Evolutionary conservation across 2,329 filamentous ascomycete genomes (phyloP).

Genomic region (Colletotrichum cordylinicola): DNA sequence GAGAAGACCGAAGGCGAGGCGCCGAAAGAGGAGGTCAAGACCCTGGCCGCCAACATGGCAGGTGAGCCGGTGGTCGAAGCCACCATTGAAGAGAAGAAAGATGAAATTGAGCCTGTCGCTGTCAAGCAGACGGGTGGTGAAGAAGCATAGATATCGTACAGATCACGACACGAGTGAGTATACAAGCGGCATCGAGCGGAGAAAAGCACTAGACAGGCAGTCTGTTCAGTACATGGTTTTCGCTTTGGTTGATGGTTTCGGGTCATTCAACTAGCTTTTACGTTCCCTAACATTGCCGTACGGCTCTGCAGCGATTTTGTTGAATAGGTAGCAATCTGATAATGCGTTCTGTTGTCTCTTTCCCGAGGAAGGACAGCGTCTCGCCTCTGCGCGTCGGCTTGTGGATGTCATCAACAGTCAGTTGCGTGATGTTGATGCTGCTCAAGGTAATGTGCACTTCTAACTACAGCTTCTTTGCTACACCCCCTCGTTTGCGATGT

Average conservation of each 20-base stretch:
- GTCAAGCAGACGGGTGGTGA: slow-evolving; percentile 33
- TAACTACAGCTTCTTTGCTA: background rate
- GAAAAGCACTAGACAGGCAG: slow-evolving; percentile 16
- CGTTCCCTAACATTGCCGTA: slow-evolving; percentile 19
- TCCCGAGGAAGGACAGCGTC: slow-evolving; percentile 20
- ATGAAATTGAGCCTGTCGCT: slow-evolving; percentile 39
- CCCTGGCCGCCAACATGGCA: slow-evolving; percentile 45
- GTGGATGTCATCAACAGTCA: slow-evolving; percentile 18
- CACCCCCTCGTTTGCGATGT: background rate
- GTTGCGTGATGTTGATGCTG: slow-evolving; percentile 10
- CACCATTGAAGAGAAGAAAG: slow-evolving; percentile 39
- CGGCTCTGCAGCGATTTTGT: slow-evolving; percentile 15
- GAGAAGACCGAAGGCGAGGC: slow-evolving; percentile 4
- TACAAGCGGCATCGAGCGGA: slow-evolving; percentile 1
- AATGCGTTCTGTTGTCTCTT: slow-evolving; percentile 23
- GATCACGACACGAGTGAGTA: slow-evolving; percentile 1
- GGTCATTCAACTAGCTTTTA: slow-evolving; percentile 13
- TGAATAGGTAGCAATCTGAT: slow-evolving; percentile 23
- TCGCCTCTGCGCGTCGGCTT: slow-evolving; percentile 18
- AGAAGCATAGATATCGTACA: background rate
- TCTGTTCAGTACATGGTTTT: background rate
- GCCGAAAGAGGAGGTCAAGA: slow-evolving; percentile 32
- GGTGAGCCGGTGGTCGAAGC: slow-evolving; percentile 49
- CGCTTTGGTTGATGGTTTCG: slow-evolving; percentile 2
- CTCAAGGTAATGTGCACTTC: background rate